Base-by-base conservation (phyloP, 2,329 filamentous ascomycete species). In the Monosporascus sp. region DNA sequence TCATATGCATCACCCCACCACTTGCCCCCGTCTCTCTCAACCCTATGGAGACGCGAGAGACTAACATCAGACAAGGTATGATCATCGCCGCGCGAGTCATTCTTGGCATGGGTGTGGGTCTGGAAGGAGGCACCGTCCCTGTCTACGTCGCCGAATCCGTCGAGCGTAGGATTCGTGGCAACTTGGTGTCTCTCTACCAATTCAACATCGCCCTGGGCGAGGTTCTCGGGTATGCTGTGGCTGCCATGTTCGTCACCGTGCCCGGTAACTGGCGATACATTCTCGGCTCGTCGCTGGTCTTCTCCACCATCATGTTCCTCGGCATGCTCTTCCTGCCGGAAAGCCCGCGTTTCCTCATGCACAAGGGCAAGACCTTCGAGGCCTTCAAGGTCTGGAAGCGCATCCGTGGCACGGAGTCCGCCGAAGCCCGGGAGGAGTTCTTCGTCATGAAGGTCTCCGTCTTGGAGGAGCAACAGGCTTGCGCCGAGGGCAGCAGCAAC, bases 171-270 rank as follows among this genome's bases (percentile, higher is more conserved):
- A 76, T 88, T 24, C 81, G 87, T 61, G 87, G 87, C 59, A 89
- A 89, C 66, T 70, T 90, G 48, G 87, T 90, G 1, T 88, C 85
- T 0, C 73, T 89, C 0, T 90, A 89, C 66, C 87, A 90, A 64
- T 82, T 89, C 69, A 89, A 87, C 70, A 90, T 90, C 62, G 87
- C 87, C 0, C 75, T 90, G 0, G 87, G 87, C 27, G 87, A 89
- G 60, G 86, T 90, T 2, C 73, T 90, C 1, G 87, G 87, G 2
- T 89, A 89, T 55, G 86, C 83, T 5, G 80, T 89, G 1, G 86
- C 83, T 0, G 87, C 87, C 47, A 88, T 89, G 52, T 90, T 90
- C 68, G 74, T 89, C 56, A 78, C 74, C n/a, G 84, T 90, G 2
- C 70, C 72, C 0, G 87, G 86, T 17, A 85, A 85, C 71, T 90